A percentile compares a stretch with the other conserved stretches of the same genome.
phyloP scores from a whole-genome alignment of 306 rosid species.

The Gleditsia sinensis region DNA sequence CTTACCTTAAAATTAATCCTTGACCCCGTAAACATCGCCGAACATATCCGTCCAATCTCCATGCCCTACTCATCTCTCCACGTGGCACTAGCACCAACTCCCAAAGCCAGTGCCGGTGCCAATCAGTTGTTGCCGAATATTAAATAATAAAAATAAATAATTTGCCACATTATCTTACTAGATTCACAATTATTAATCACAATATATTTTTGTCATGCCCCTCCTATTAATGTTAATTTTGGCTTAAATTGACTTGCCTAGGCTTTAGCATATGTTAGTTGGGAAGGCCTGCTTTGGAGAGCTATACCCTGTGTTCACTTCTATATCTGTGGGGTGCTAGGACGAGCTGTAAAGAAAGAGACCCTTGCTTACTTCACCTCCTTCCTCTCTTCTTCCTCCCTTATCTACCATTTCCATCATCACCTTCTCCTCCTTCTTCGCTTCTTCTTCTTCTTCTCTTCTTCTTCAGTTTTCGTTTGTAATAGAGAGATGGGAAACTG shows the following conservation, averaged over 20 bases:
- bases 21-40: constrained; percentile 65
- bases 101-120: constrained; percentile 55
- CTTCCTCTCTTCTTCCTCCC: constrained; percentile 35
- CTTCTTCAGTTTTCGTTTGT: background rate
- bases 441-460: constrained; percentile 29
- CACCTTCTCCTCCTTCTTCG: constrained; percentile 15
- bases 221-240: constrained; percentile 42
- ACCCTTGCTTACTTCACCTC: constrained; percentile 46
- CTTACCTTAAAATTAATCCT: constrained; percentile 35
- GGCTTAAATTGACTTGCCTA: constrained; percentile 53
- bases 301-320: background rate
- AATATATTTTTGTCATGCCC: constrained; percentile 32
- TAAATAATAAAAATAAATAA: background rate
- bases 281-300: constrained; percentile 48
- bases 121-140: constrained; percentile 30
- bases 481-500: constrained; percentile 72
- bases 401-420: constrained; percentile 27
- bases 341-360: constrained; percentile 77
- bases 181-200: constrained; percentile 9
- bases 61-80: constrained; percentile 56
- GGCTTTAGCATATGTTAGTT: constrained; percentile 44
- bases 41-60: constrained; percentile 50
- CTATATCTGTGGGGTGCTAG: constrained; percentile 47
- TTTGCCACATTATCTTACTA: constrained; percentile 30
- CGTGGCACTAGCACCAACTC: constrained; percentile 59